Conservation (phyloP, 2,329 filamentous ascomycete genomes). For the Verticillium klebahnii region DNA sequence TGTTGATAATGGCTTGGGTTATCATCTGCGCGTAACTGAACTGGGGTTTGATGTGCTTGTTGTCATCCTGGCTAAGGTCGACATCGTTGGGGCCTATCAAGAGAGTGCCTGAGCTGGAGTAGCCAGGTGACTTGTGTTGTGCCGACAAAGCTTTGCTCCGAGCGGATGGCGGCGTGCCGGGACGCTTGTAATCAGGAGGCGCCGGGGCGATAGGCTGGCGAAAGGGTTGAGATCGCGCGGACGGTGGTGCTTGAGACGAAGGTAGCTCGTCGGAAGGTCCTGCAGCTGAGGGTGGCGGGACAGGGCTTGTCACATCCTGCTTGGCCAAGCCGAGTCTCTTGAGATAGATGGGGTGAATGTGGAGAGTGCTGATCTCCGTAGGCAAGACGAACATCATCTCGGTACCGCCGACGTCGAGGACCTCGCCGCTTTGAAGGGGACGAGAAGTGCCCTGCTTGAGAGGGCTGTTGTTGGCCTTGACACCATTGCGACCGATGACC, state of each 20-base stretch:
- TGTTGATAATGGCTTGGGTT: conserved; percentile 88
- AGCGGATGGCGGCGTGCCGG: conserved; percentile 54
- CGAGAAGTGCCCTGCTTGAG: conserved; percentile 64
- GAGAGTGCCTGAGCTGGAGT: conserved; percentile 33
- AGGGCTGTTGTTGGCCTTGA: conserved; percentile 72
- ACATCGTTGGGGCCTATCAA: conserved; percentile 52
- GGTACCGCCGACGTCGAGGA: conserved; percentile 85
- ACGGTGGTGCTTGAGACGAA: conserved; percentile 8
- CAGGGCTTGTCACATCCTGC: conserved; percentile 3
- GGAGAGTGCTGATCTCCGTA: conserved; percentile 59
- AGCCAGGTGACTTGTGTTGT: conserved; percentile 33
- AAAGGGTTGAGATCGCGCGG: conserved; percentile 17
- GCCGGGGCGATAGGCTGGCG: conserved; percentile 51
- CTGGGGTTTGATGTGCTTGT: conserved; percentile 88
- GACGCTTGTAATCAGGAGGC: conserved; percentile 55
- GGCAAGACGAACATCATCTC: conserved; percentile 99
- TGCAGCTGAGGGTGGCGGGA: conserved; percentile 9
- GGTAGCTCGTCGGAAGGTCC: conserved; percentile 6
- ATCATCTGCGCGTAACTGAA: conserved; percentile 98
- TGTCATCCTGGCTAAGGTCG: conserved; percentile 76
- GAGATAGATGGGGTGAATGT: conserved; percentile 65
- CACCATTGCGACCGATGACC: conserved; percentile 87
- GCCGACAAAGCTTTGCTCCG: conserved; percentile 24
- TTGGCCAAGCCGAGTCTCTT: conserved; percentile 57
- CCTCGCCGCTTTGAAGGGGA: conserved; percentile 75